Evolutionary conservation across 208 protist species (phyloP).

Genomic region (Leishmania turanica): DNA sequence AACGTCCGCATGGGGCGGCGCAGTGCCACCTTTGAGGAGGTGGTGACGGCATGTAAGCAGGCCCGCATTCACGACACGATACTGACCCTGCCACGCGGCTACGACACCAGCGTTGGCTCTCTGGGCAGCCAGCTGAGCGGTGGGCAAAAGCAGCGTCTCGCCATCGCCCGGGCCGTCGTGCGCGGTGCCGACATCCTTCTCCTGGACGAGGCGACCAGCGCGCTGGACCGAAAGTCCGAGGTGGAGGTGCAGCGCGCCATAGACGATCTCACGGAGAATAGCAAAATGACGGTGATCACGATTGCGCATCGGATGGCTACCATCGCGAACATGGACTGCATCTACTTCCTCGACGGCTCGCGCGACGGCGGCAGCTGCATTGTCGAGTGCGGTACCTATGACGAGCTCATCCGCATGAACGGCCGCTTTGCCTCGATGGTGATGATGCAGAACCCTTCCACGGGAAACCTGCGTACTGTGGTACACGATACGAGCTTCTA

Average conservation of each 20-base stretch:
- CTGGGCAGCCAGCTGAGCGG: slow-evolving; percentile 84
- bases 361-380: slow-evolving; percentile 53
- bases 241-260: slow-evolving; percentile 81
- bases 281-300: slow-evolving; percentile 75
- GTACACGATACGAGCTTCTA: slow-evolving; percentile 55
- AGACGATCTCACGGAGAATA: slow-evolving; percentile 64
- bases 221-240: slow-evolving; percentile 91
- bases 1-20: slow-evolving; percentile 75
- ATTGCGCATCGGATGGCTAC: slow-evolving; percentile 93
- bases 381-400: slow-evolving; percentile 63
- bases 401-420: slow-evolving; percentile 60
- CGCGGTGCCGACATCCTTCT: slow-evolving; percentile 77
- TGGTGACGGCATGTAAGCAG: slow-evolving; percentile 66
- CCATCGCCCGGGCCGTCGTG: slow-evolving; percentile 86
- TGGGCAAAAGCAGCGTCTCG: slow-evolving; percentile 92
- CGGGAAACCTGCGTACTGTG: slow-evolving; percentile 21
- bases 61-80: slow-evolving; percentile 90
- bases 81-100: slow-evolving; percentile 71
- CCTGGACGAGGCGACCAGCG: slow-evolving; percentile 92
- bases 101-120: slow-evolving; percentile 83
- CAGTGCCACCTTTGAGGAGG: slow-evolving; percentile 70
- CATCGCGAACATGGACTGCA: slow-evolving; percentile 86
- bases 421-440: slow-evolving; percentile 76
- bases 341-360: slow-evolving; percentile 73
- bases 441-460: slow-evolving; percentile 51